phyloP scores from a whole-genome alignment of 2,329 filamentous ascomycete genomes.

The Hymenotorrendiella dingleyae region DNA sequence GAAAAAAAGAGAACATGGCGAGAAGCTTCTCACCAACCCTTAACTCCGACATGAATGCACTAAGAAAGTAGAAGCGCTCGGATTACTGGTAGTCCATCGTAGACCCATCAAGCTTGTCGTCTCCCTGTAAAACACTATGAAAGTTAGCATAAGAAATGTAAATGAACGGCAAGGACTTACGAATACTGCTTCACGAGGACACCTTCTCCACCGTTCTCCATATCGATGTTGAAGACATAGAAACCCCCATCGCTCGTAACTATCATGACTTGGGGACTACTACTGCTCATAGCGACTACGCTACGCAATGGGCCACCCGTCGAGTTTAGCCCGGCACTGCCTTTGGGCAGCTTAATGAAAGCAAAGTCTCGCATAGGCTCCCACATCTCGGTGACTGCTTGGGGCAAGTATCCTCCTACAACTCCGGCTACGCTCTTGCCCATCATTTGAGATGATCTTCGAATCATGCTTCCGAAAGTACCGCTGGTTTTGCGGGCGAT shows the following conservation, averaged over 20 bases:
- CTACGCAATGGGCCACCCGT: constrained; percentile 61
- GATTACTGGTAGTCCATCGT: constrained; percentile 25
- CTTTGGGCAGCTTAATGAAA: constrained; percentile 85
- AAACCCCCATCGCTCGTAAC: constrained; percentile 94
- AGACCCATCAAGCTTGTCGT: constrained; percentile 30
- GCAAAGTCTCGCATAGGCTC: constrained; percentile 93
- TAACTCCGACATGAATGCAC: background rate
- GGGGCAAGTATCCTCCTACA: constrained; percentile 85
- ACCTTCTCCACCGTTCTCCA: constrained; percentile 91
- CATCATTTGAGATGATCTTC: constrained; percentile 92
- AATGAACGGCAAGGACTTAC: constrained; percentile 48
- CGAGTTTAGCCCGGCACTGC: constrained; percentile 30
- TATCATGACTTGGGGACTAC: constrained; percentile 93
- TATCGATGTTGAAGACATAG: constrained; percentile 90
- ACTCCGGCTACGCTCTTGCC: constrained; percentile 82
- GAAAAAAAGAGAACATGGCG: too few species aligned
- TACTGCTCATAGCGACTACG: constrained; percentile 96
- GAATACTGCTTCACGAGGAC: constrained; percentile 87
- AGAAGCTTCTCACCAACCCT: too few species aligned
- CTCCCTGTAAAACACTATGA: constrained; percentile 28
- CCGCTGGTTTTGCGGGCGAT: constrained; percentile 53
- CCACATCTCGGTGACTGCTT: constrained; percentile 96
- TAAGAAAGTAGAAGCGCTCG: background rate
- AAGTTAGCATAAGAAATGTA: constrained; percentile 2
- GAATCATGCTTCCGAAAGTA: constrained; percentile 81